Conservation (phyloP, 768 basidiomycete genomes). For the Amanita brunnescens region DNA sequence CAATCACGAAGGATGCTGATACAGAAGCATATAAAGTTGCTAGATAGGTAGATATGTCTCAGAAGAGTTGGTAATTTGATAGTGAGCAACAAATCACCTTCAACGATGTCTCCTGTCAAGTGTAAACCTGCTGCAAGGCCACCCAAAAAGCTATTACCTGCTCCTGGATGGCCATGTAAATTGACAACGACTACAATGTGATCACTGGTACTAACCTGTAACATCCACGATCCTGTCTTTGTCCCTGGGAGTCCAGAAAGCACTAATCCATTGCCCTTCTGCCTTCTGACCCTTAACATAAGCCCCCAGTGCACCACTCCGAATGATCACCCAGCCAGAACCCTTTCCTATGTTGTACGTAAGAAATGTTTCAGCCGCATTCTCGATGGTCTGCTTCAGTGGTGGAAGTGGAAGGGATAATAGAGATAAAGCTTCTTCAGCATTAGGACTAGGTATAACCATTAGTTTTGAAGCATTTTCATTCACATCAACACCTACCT, state of each 20-base stretch:
- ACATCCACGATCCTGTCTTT: constrained; percentile 59
- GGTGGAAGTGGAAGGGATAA: constrained; percentile 46
- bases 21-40: constrained; percentile 71
- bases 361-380: constrained; percentile 57
- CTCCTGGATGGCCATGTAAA: constrained; percentile 37
- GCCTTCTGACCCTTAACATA: constrained; percentile 41
- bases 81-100: constrained; percentile 39
- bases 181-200: background rate
- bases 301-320: constrained; percentile 66
- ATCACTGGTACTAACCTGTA: constrained; percentile 64
- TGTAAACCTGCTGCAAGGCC: constrained; percentile 71
- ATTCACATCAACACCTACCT: constrained; percentile 36
- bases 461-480: background rate
- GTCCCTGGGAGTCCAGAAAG: constrained; percentile 55
- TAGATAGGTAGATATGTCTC: constrained; percentile 17
- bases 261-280: constrained; percentile 54
- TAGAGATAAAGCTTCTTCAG: constrained; percentile 61
- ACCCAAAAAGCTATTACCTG: constrained; percentile 87
- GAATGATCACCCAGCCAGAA: constrained; percentile 61
- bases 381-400: constrained; percentile 47
- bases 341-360: constrained; percentile 48
- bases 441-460: constrained; percentile 57
- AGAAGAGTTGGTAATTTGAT: constrained; percentile 1
- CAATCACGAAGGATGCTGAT: constrained; percentile 75
- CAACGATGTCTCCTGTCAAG: constrained; percentile 45